Evolutionary conservation across 2,329 filamentous ascomycete species (phyloP).

Genomic region (Pleomassaria siparia): DNA sequence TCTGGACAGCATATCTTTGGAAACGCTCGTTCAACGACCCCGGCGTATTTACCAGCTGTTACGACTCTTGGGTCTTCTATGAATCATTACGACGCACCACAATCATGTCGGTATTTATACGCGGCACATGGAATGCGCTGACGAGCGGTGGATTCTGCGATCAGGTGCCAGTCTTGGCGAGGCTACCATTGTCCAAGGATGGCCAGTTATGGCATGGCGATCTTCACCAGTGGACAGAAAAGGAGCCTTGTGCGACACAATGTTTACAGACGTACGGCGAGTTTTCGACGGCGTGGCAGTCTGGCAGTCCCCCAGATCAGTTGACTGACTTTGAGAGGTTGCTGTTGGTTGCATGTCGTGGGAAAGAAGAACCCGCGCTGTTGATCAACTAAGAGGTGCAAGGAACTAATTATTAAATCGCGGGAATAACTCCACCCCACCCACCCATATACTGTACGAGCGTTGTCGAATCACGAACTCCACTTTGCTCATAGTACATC

Average conservation of each 20-base stretch:
- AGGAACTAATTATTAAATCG: too few relatives aligned
- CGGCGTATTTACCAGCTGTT: conserved; percentile 9
- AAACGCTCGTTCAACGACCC: conserved; percentile 26
- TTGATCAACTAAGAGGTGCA: neutral
- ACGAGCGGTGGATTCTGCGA: conserved; percentile 24
- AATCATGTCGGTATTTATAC: conserved; percentile 29
- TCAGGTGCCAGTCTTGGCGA: conserved; percentile 23
- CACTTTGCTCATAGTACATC: too few relatives aligned
- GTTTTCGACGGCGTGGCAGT: conserved; percentile 15
- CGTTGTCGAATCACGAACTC: too few relatives aligned
- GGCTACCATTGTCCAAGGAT: conserved; percentile 23
- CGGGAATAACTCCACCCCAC: too few relatives aligned
- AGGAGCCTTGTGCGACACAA: conserved; percentile 3
- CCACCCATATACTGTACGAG: too few relatives aligned
- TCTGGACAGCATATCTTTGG: conserved; percentile 32
- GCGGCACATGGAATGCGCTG: conserved; percentile 24
- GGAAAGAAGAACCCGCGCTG: conserved; percentile 9
- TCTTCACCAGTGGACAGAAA: conserved; percentile 14
- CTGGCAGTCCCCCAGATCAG: conserved; percentile 9
- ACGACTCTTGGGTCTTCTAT: conserved; percentile 27
- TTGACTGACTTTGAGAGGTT: conserved; percentile 26
- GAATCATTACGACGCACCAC: conserved; percentile 33
- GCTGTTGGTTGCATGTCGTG: conserved; percentile 28
- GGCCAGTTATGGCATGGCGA: conserved; percentile 17
- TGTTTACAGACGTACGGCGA: conserved; percentile 28